Base-by-base conservation (phyloP, 352 stramenopile genomes). In the Globisporangium camurandrum region DNA sequence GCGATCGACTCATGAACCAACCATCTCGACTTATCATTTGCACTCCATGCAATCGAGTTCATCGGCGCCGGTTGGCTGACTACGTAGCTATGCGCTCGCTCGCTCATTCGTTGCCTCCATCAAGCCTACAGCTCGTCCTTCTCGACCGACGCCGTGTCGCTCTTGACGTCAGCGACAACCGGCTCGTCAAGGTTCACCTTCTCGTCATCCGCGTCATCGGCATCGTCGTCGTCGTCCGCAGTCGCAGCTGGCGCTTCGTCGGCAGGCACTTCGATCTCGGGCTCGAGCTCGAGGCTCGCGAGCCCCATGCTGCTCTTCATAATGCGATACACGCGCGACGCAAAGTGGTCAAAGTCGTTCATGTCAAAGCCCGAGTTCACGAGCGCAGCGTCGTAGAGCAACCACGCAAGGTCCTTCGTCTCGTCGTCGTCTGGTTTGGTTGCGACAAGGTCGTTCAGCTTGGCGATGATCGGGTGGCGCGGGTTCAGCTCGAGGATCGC, bases 401-500 rank as follows among this genome's bases (percentile, higher is more conserved):
- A 78, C 88, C 93, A 97, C 11, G 96, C 95, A 33, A 98, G 64
- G 64, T 99, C 95, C 56, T 91, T 81, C 2, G 86, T 93, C 57
- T 94, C 78, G 19, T 95, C 75, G 20, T 86, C 78, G 10, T 96
- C 74, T 57, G 72, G 61, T 26, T 86, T 61, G 24, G 49, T 48
- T 30, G 63, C 47, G 28, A 96, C 81, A 23, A 89, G 56, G 24
- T 80, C 87, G 66, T 82, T 97, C 26, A 99, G 84, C 73, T 98
- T 97, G 26, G 78, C 72, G 23, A 99, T 84, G 57, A 99, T 98
- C 31, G 97, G 97, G 69, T 99, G 97, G 42, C 97, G 92, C 46
- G 97, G 97, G 72, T 99, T 99, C 19, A 99, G 74, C 76, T 99
- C 97, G 59, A 99, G 73, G 59, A 97, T 98, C 52, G 95, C 97